Evolutionary conservation across 257 asterid species (phyloP), one percentile per base, ranked within the genome.

Genomic region (Solanum lycopersicoides): DNA sequence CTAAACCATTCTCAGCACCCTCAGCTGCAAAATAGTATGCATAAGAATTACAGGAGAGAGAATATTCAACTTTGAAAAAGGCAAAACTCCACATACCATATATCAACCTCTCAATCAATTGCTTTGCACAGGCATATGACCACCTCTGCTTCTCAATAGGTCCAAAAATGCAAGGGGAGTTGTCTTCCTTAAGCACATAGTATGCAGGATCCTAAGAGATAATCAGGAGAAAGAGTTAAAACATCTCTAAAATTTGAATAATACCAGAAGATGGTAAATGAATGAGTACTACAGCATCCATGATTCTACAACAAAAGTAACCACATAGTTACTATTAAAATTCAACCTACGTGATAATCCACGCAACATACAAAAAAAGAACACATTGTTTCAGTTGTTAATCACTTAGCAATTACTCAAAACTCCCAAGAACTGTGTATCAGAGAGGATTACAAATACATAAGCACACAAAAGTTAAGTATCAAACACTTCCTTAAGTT

Each of bases 1-100:
- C 98, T 77, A 96, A 98, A 82, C 98, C 98, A 77, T 95, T 96
- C 92, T 96, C 99, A n/a, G 99, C 98, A 83, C 98, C 99, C 97
- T 96, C 99, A 65, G 99, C 99, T 96, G 93, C 89, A 88, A 86
- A 80, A 69, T 74, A 45, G 72, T 72, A 88, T 80, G 50, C 56
- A 89, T 87, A 89, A 83, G 68, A 42, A 72, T 41, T 76, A 63
- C 14, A 12, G 71, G 77, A 34, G 83, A 34, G 83, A 85, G n/a
- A 71, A 12, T 41, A 76, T 74, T 77, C 79, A 42, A 82, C 73
- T 83, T 60, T 82, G 82, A 83, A 59, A 79, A 87, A 83, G 56
- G 60, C 73, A 89, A 63, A 88, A 73, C 68, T 86, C 53, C 69
- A 86, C 98, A 89, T 90, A 95, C 99, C 99, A 91, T 94, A 96